Evolutionary conservation across 1,284 basidiomycete species (phyloP).

Genomic region (Rhizoctonia solani): DNA sequence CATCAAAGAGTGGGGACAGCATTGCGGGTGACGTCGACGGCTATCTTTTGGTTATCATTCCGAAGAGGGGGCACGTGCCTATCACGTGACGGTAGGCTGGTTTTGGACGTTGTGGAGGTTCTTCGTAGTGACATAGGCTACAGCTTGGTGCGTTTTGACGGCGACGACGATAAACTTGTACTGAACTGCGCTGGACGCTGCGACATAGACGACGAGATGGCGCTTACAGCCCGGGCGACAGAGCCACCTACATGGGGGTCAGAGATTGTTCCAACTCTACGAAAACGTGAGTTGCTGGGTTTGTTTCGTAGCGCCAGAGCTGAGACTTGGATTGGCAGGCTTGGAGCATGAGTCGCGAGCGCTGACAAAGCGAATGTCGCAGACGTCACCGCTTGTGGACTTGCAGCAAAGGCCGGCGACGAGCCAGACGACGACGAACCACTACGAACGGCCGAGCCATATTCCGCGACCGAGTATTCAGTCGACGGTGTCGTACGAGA

Average conservation of each 20-base stretch:
- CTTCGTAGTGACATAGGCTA: not conserved
- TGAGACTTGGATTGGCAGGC: slow-evolving; percentile 30
- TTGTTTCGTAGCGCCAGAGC: not conserved
- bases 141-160: slow-evolving; percentile 4
- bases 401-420: too few species aligned
- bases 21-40: too few species aligned
- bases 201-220: not conserved
- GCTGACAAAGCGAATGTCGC: slow-evolving; percentile 37
- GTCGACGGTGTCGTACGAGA: not conserved
- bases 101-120: too few species aligned
- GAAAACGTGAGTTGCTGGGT: slow-evolving; percentile 36
- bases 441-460: slow-evolving; percentile 2
- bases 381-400: not conserved
- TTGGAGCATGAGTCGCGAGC: slow-evolving; percentile 37
- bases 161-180: too few species aligned
- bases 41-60: too few species aligned
- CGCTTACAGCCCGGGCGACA: slow-evolving; percentile 20
- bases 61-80: too few species aligned
- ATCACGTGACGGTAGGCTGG: too few species aligned
- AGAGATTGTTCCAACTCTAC: slow-evolving; percentile 37
- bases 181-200: slow-evolving; percentile 14
- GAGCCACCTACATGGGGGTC: slow-evolving; percentile 33
- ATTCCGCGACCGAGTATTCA: slow-evolving; percentile 5
- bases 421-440: not conserved
- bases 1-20: too few species aligned